Percentiles rank a stretch among this genome's conserved stretches.
Evolutionary conservation across 1,284 basidiomycete genomes (phyloP).

Genomic region (Hemileia vastatrix): DNA sequence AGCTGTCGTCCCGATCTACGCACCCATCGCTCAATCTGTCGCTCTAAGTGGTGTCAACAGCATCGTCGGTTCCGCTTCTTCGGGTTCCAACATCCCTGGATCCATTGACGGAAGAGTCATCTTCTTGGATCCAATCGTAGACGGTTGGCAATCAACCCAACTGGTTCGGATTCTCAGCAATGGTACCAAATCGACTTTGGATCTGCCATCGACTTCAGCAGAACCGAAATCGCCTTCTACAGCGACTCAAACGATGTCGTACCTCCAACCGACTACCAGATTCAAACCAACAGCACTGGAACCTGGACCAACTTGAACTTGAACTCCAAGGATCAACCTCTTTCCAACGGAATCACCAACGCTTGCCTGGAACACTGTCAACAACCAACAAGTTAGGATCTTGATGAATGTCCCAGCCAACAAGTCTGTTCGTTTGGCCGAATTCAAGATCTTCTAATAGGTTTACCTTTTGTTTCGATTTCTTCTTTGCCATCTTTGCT

Average conservation of each 20-base stretch:
- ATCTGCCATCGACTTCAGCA: neutral
- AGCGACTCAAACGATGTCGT: neutral
- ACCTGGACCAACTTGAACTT: neutral
- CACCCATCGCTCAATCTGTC: neutral
- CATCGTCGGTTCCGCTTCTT: neutral
- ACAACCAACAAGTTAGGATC: neutral
- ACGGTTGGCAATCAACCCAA: conserved; percentile 9
- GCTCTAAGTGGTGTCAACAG: neutral
- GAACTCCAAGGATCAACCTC: neutral
- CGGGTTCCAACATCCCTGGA: neutral
- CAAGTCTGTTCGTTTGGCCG: neutral
- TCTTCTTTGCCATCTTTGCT: no score
- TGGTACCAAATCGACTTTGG: conserved; percentile 12
- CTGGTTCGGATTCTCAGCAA: neutral
- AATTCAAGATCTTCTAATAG: neutral
- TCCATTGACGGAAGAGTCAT: conserved; percentile 7
- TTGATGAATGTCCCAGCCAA: neutral
- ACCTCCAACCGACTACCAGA: neutral
- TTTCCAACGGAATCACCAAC: neutral
- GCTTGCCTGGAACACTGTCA: neutral
- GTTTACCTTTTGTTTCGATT: no score
- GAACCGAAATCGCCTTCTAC: conserved; percentile 8
- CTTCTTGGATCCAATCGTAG: neutral
- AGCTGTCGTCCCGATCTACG: neutral
- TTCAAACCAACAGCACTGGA: neutral